phyloP scores from a whole-genome alignment of 2,329 filamentous ascomycete genomes.

The Atkinsonella hypoxylon region DNA sequence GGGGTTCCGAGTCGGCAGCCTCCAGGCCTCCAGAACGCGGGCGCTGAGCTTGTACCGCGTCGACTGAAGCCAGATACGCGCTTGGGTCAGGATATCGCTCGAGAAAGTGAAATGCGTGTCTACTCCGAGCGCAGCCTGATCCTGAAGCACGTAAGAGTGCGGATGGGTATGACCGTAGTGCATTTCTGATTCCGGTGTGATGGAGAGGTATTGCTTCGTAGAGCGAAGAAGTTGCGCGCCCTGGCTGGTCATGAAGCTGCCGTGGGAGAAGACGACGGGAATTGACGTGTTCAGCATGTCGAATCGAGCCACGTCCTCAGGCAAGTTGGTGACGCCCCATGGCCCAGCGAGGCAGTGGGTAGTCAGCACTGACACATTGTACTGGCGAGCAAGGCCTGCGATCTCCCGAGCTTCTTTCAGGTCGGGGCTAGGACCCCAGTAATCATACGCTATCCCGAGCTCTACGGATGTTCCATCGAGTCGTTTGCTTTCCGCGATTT shows the following conservation, averaged over 20 bases:
- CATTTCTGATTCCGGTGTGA: slow-evolving; percentile 47
- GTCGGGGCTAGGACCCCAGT: not conserved
- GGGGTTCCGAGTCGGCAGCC: slow-evolving; percentile 33
- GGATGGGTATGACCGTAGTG: slow-evolving; percentile 44
- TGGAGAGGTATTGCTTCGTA: slow-evolving; percentile 41
- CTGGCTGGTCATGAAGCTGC: slow-evolving; percentile 27
- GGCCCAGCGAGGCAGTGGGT: not conserved
- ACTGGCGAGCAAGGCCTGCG: not conserved
- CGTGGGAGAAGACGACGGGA: slow-evolving; percentile 36
- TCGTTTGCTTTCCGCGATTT: not conserved
- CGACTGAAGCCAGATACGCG: slow-evolving; percentile 40
- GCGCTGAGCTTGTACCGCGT: slow-evolving; percentile 27
- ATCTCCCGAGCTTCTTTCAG: not conserved
- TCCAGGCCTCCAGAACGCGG: slow-evolving; percentile 25
- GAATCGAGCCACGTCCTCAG: slow-evolving; percentile 23
- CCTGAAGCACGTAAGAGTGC: slow-evolving; percentile 28
- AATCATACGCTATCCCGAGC: not conserved
- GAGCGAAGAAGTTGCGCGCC: slow-evolving; percentile 31
- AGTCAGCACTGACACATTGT: not conserved
- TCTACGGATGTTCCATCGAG: not conserved
- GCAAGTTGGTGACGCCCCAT: slow-evolving; percentile 27
- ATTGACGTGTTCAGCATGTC: not conserved
- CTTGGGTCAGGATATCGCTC: slow-evolving; percentile 37
- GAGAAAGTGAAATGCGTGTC: slow-evolving; percentile 43
- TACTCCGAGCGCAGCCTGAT: slow-evolving; percentile 40